Base-by-base conservation (phyloP, 352 stramenopile genomes). In the Globisporangium sylvaticum region DNA sequence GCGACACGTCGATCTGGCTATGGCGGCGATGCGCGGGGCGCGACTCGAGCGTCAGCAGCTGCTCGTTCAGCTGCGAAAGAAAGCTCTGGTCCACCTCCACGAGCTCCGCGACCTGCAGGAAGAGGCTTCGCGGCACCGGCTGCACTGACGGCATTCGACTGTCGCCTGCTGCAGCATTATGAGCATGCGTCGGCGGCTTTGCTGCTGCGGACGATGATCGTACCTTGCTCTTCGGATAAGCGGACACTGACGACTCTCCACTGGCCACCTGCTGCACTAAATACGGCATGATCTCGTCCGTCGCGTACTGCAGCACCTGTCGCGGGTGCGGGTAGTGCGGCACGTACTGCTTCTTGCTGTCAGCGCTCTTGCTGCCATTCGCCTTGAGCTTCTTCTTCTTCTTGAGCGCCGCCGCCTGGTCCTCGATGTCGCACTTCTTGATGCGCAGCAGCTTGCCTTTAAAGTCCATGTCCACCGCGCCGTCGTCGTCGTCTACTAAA, bases 391-490 rank as follows among this genome's bases (percentile, higher is more conserved):
- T 37, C 56, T 66, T 54, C 59, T 74, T 48, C 55, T 73, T 72
- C 69, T 83, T 82, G 63, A 71, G 71, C 1, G 37, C 57, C 8
- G 27, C 54, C 12, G 72, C 71, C 34, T 62, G 52, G 4, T 68
- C 59, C 9, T 56, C 68, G 1, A 88, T 72, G 69, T 91, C 87
- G 56, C 79, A 90, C 73, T 96, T 96, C 72, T 94, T 94, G 8
- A 96, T 82, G 53, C 89, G 87, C 65, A 96, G 71, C 25, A 96
- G 68, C 62, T 88, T 90, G 14, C 86, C 87, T 25, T 83, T 79
- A 32, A 96, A 92, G 15, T 78, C 70, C 14, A 52, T 52, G 1
- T 73, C 69, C 1, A 71, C 54, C 9, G 53, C 39, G 20, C 53
- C 32, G 44, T n/a, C 22, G 14, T 27, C 42, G 53, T 31, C 25